Percentiles rank a stretch among this genome's conserved stretches.
Conservation (phyloP, 2,329 filamentous ascomycete genomes). For the Colletotrichum higginsianum region DNA sequence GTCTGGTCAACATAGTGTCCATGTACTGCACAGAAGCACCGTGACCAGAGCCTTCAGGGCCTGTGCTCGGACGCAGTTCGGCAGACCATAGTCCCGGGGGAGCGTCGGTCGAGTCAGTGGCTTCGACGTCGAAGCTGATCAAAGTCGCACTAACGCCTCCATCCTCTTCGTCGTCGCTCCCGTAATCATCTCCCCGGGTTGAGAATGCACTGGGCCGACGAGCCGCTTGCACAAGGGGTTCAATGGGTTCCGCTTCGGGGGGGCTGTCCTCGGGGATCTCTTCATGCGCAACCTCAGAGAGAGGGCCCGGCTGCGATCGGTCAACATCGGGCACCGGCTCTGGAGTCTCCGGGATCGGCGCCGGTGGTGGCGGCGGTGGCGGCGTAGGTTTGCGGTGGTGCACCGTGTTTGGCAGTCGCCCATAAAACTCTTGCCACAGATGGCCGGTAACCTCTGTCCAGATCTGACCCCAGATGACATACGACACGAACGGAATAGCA, state of each 20-base stretch:
- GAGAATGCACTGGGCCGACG: constrained; percentile 64
- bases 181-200: constrained; percentile 65
- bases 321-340: constrained; percentile 28
- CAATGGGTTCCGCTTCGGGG: constrained; percentile 15
- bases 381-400: constrained; percentile 47
- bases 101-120: constrained; percentile 66
- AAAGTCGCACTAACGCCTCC: constrained; percentile 70
- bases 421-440: constrained; percentile 58
- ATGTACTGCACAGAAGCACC: constrained; percentile 55
- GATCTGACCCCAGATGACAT: constrained; percentile 59
- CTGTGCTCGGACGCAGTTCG: constrained; percentile 67
- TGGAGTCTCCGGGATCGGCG: constrained; percentile 31
- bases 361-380: constrained; percentile 43
- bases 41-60: constrained; percentile 48
- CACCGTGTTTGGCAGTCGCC: constrained; percentile 56
- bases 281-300: constrained; percentile 11
- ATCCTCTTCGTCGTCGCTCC: constrained; percentile 70
- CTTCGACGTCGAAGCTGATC: constrained; percentile 74
- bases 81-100: constrained; percentile 71
- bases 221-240: constrained; percentile 51
- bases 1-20: constrained; percentile 65
- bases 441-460: constrained; percentile 54
- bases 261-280: constrained; percentile 1
- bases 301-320: constrained; percentile 6
- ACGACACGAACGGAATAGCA: constrained; percentile 63